These are phyloP conservation scores for Trichoderma sp. DNA, from an alignment of 2,329 filamentous ascomycete genomes.

Conservation along the genomic window DNA sequence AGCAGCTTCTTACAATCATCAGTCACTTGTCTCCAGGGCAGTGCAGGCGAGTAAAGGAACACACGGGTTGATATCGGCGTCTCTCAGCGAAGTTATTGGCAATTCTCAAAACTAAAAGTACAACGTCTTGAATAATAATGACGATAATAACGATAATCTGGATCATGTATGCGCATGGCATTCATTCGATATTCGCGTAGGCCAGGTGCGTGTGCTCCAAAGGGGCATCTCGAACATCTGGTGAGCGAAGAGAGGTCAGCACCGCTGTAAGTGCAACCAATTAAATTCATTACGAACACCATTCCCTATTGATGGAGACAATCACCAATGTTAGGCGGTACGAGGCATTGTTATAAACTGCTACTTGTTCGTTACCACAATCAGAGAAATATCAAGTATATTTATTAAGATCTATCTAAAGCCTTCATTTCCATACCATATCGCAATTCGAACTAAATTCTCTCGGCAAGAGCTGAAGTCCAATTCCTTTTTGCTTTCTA, in stretches of 20 bases:
- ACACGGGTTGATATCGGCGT: slow-evolving; percentile 34
- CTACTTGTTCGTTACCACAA: not conserved
- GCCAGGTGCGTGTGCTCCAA: not conserved
- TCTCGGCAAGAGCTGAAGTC: not conserved
- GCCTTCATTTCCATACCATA: not conserved
- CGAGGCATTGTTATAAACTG: not conserved
- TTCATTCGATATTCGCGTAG: not conserved
- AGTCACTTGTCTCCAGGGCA: slow-evolving; percentile 41
- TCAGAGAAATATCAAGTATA: not conserved
- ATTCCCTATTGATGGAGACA: not conserved
- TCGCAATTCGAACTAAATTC: not conserved
- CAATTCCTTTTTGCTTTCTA: not conserved
- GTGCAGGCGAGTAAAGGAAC: slow-evolving; percentile 45
- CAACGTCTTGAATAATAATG: not conserved
- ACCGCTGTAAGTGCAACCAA: not conserved
- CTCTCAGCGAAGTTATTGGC: slow-evolving; percentile 39
- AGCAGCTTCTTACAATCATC: slow-evolving; percentile 37
- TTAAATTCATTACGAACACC: not conserved
- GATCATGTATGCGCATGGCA: not conserved
- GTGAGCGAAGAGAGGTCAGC: not conserved
- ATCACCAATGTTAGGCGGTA: not conserved
- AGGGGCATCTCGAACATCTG: not conserved
- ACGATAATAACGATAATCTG: slow-evolving; percentile 12
- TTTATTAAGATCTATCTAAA: slow-evolving; percentile 3
- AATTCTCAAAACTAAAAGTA: not conserved